Percentiles rank a stretch among this genome's conserved stretches.
These are phyloP conservation scores for Cyberlindnera veronae DNA, from an alignment of 805 yeast species.

Conservation along the genomic window DNA sequence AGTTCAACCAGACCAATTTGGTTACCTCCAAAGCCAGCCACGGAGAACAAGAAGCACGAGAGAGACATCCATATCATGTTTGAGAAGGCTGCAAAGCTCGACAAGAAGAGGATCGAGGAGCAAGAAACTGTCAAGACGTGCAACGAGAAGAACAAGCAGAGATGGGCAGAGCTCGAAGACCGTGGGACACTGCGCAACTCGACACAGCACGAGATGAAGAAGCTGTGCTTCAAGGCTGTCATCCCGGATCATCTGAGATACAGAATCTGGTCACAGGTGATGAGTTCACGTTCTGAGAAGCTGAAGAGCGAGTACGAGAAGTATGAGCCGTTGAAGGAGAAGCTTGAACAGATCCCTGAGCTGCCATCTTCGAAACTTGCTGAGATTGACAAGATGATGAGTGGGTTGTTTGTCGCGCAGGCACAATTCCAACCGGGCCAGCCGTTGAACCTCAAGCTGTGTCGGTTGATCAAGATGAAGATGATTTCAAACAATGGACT, in stretches of 20 bases:
- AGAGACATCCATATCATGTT: slow-evolving; percentile 46
- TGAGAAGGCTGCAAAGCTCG: slow-evolving; percentile 20
- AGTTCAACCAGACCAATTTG: slow-evolving; percentile 61
- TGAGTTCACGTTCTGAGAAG: slow-evolving; percentile 13
- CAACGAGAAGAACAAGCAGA: slow-evolving; percentile 14
- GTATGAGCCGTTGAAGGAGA: slow-evolving; percentile 34
- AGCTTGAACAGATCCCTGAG: slow-evolving; percentile 28
- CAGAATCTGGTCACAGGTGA: slow-evolving; percentile 19
- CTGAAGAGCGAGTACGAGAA: slow-evolving; percentile 30
- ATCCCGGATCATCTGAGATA: slow-evolving; percentile 25
- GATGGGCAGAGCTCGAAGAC: slow-evolving; percentile 23
- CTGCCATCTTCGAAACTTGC: slow-evolving; percentile 30
- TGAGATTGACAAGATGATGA: slow-evolving; percentile 20
- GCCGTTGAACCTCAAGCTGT: slow-evolving; percentile 21
- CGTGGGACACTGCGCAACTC: slow-evolving; percentile 16
- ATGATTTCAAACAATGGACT: slow-evolving; percentile 35
- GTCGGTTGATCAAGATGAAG: slow-evolving; percentile 31
- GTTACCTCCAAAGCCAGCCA: slow-evolving; percentile 61
- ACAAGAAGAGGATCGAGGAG: slow-evolving; percentile 15
- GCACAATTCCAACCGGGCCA: slow-evolving; percentile 17
- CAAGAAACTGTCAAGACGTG: slow-evolving; percentile 1
- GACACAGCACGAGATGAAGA: slow-evolving; percentile 18
- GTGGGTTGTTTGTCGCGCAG: slow-evolving; percentile 14
- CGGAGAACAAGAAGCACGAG: slow-evolving; percentile 54
- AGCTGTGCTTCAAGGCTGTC: slow-evolving; percentile 20